Evolutionary conservation across 345 rosid genomes (phyloP).

Genomic region (Isatis tinctoria): DNA sequence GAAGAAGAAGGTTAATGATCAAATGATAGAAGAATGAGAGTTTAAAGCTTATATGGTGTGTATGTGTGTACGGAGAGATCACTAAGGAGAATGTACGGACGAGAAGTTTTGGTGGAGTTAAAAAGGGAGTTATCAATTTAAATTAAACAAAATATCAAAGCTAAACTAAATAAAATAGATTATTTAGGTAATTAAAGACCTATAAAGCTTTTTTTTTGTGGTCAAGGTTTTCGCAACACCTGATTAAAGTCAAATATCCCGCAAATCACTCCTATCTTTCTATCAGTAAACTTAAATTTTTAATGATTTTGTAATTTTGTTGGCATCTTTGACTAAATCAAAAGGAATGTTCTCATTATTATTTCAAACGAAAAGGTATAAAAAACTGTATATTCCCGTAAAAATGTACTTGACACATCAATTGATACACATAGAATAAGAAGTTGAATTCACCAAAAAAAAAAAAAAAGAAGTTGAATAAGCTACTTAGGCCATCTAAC

Average conservation of each 20-base stretch:
- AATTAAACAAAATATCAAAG: neutral
- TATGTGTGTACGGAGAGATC: slow-evolving; percentile 4
- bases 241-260: slow-evolving; percentile 15
- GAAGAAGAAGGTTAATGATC: slow-evolving; percentile 2
- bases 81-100: slow-evolving; percentile 19
- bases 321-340: slow-evolving; percentile 27
- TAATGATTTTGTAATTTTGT: neutral
- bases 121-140: slow-evolving; percentile 4
- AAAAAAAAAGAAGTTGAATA: neutral
- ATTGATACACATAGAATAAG: neutral
- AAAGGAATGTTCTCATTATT: neutral
- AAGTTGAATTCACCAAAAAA: too few species aligned
- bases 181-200: slow-evolving; percentile 6
- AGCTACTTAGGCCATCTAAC: neutral
- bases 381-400: neutral
- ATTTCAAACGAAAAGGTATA: neutral
- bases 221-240: neutral
- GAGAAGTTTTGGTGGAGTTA: slow-evolving; percentile 1
- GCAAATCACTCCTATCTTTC: slow-evolving; percentile 14
- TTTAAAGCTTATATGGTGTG: slow-evolving; percentile 13
- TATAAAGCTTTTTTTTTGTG: neutral
- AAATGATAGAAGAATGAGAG: slow-evolving; percentile 10
- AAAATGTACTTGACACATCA: neutral
- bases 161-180: slow-evolving; percentile 1
- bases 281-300: neutral